Base-by-base conservation (phyloP, 108 stramenopile genomes). In the Pseudonitzschia multistriata region DNA sequence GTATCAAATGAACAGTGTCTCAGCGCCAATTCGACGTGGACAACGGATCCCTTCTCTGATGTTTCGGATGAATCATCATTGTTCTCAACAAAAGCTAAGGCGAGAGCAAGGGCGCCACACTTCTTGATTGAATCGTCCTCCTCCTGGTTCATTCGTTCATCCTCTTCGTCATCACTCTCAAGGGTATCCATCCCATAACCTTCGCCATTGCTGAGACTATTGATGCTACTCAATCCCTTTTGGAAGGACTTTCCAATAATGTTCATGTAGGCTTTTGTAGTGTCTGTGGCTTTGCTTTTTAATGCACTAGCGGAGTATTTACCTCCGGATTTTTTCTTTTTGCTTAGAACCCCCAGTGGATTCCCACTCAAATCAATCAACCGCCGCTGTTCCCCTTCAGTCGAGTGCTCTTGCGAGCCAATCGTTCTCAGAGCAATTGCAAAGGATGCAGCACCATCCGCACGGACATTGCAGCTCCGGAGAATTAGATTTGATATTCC, bases 341-440 rank as follows among this genome's bases (percentile, higher is more conserved):
- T 78, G 29, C 80, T 73, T 30, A 80, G 49, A 49, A 80, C 77
- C 31, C 92, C 92, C 34, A 93, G 65, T 22, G 80, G 86, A 71
- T 93, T 93, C 0, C 92, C 92, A 76, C 89, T 90, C 0, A 93
- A 62, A 56, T 93, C 92, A 22, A 92, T 65, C 70, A 22, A 29
- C 53, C 31, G 40, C 36, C 25, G 22, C 35, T 17, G 25, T 39
- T 56, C 22, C 56, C 19, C 39, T 28, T n/a, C 42, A 0, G 27
- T 35, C 52, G n/a, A 37, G 10, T 28, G 65, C 17, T 4, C 52
- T 33, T n/a, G 29, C 10, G 31, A 59, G 13, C 17, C 57, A 37
- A 86, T 21, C 1, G 37, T 66, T 22, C 50, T 42, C 21, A 92
- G 19, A 0, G 85, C 74, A 42, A 54, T 83, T 31, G 83, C 92